Conservation (phyloP, 164 flowering plant species). For the Tetracentron sinense region DNA sequence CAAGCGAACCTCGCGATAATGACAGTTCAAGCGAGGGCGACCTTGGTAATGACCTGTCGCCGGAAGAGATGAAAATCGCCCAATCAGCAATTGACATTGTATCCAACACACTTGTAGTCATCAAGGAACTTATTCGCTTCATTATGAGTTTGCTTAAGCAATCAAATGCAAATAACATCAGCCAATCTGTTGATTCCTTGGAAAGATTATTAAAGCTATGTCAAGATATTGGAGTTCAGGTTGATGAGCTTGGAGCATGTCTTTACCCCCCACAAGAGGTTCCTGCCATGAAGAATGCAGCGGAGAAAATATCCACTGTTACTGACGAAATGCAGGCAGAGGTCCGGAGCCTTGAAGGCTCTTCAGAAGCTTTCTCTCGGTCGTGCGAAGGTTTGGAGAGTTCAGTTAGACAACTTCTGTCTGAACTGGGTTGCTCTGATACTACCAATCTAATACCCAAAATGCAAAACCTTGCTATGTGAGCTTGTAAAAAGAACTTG, state of each 20-base stretch:
- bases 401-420: constrained; percentile 39
- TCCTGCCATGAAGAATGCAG: constrained; percentile 38
- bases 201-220: constrained; percentile 60
- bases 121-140: constrained; percentile 78
- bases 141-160: constrained; percentile 55
- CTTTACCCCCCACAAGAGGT: constrained; percentile 90
- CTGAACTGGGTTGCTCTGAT: constrained; percentile 28
- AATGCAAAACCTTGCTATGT: constrained; percentile 49
- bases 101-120: constrained; percentile 43
- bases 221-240: constrained; percentile 55
- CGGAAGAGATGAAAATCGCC: constrained; percentile 77
- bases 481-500: constrained; percentile 14
- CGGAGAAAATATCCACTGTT: constrained; percentile 34
- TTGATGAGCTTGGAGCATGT: constrained; percentile 89
- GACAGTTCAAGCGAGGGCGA: constrained; percentile 46
- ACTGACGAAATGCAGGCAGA: constrained; percentile 33
- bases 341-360: constrained; percentile 31
- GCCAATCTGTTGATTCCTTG: constrained; percentile 42
- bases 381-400: constrained; percentile 42
- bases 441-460: constrained; percentile 26
- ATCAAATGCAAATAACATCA: constrained; percentile 26
- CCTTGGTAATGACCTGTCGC: constrained; percentile 66
- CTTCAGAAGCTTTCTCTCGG: constrained; percentile 42
- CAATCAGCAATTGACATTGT: constrained; percentile 42
- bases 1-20: constrained; percentile 21